These are phyloP conservation scores for Litchi chinensis DNA, from an alignment of 345 rosid species.

Conservation along the genomic window DNA sequence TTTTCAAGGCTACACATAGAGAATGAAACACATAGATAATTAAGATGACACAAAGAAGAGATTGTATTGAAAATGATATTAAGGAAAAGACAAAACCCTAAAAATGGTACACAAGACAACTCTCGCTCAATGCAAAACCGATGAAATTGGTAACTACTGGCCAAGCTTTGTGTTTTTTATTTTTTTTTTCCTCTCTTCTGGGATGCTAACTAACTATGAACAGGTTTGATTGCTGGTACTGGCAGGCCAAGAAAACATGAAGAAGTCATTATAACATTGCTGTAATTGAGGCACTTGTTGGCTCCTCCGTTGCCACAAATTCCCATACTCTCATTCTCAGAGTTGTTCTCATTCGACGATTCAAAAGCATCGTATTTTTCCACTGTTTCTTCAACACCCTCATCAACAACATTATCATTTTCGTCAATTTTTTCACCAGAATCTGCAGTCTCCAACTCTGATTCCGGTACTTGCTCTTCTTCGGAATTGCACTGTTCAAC, in stretches of 20 bases:
- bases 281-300: slow-evolving; percentile 33
- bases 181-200: too few relatives aligned
- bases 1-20: not conserved
- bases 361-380: not conserved
- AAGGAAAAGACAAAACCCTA: not conserved
- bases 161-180: not conserved
- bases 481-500: not conserved
- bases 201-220: slow-evolving; percentile 25
- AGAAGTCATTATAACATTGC: slow-evolving; percentile 24
- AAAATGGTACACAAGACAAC: not conserved
- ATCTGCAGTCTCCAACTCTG: not conserved
- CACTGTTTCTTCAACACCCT: not conserved
- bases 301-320: slow-evolving; percentile 22
- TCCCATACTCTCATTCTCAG: slow-evolving; percentile 3
- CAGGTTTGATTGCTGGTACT: slow-evolving; percentile 42
- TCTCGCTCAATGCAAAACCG: not conserved
- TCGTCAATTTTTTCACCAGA: not conserved
- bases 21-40: too few relatives aligned
- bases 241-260: slow-evolving; percentile 37
- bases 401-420: not conserved
- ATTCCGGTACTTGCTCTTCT: not conserved
- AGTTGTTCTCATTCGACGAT: not conserved
- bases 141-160: not conserved
- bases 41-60: not conserved
- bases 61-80: not conserved